Conservation (phyloP, 352 stramenopile genomes). For the Phytophthora constricta region DNA sequence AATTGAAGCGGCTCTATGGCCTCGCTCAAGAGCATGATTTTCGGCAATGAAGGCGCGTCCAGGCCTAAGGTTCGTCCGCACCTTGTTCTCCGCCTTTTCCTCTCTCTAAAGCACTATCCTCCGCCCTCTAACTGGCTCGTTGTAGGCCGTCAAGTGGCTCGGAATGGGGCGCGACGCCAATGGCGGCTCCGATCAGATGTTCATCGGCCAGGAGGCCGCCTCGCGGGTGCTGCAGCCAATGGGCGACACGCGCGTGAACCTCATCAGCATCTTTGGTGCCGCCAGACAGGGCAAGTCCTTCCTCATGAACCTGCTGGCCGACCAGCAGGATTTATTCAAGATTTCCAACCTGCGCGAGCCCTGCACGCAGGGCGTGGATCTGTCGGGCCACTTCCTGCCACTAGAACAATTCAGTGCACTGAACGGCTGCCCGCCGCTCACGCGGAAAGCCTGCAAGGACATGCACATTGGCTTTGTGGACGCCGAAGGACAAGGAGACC, state of each 20-base stretch:
- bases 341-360: slow-evolving; percentile 89
- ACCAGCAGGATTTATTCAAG: slow-evolving; percentile 88
- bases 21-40: slow-evolving; percentile 49
- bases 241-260: slow-evolving; percentile 71
- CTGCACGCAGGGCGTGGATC: slow-evolving; percentile 86
- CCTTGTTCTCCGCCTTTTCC: not conserved
- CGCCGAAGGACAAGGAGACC: slow-evolving; percentile 84
- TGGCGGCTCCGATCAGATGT: slow-evolving; percentile 68
- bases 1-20: slow-evolving; percentile 31
- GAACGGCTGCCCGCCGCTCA: slow-evolving; percentile 63
- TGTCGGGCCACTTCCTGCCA: slow-evolving; percentile 80
- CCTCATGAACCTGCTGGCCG: slow-evolving; percentile 87
- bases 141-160: slow-evolving; percentile 85
- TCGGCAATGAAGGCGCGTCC: slow-evolving; percentile 22
- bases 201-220: slow-evolving; percentile 66
- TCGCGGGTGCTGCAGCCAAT: slow-evolving; percentile 67
- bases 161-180: slow-evolving; percentile 63
- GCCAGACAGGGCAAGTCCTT: slow-evolving; percentile 88
- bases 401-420: slow-evolving; percentile 72
- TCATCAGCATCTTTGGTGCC: slow-evolving; percentile 88
- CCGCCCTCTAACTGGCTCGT: slow-evolving; percentile 19
- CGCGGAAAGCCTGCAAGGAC: slow-evolving; percentile 30
- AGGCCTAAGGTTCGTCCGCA: slow-evolving; percentile 22
- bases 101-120: not conserved
- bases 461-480: slow-evolving; percentile 89